Evolutionary conservation across 192 early-diverging fungal genomes (phyloP).

Genomic region (Piromyces finnis): DNA sequence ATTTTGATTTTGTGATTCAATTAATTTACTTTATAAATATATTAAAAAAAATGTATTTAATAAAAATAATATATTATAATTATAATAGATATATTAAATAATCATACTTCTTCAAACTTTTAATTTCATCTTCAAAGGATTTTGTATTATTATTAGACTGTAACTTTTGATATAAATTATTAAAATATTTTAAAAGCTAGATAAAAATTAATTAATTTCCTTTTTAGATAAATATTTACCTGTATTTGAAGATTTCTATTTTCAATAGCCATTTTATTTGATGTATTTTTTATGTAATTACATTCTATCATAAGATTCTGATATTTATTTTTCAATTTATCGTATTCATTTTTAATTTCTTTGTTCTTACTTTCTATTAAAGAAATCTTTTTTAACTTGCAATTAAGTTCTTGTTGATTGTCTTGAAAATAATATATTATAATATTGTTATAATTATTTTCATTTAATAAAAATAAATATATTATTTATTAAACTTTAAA

Average conservation of each 20-base stretch:
- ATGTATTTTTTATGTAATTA: neutral
- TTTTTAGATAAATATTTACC: too few relatives aligned
- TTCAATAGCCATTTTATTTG: neutral
- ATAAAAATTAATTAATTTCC: too few relatives aligned
- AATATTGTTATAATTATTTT: too few relatives aligned
- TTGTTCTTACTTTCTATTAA: neutral
- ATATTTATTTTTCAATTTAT: neutral
- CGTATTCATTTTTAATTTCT: neutral
- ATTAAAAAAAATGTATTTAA: conserved; percentile 1
- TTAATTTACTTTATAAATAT: conserved; percentile 10
- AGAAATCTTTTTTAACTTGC: neutral
- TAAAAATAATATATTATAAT: too few relatives aligned
- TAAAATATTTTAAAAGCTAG: neutral
- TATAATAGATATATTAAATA: too few relatives aligned
- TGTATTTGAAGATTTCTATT: neutral
- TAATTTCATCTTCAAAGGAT: conserved; percentile 31
- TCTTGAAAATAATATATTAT: too few relatives aligned
- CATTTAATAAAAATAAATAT: too few relatives aligned
- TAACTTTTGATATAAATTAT: neutral
- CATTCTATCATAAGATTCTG: neutral
- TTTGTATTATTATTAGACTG: neutral
- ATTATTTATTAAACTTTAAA: too few relatives aligned
- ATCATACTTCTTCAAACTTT: conserved; percentile 16
- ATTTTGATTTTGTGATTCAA: conserved; percentile 19
- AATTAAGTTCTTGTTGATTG: neutral